phyloP scores from a whole-genome alignment of 2,329 filamentous ascomycete species.

The Alternaria metachromatica region DNA sequence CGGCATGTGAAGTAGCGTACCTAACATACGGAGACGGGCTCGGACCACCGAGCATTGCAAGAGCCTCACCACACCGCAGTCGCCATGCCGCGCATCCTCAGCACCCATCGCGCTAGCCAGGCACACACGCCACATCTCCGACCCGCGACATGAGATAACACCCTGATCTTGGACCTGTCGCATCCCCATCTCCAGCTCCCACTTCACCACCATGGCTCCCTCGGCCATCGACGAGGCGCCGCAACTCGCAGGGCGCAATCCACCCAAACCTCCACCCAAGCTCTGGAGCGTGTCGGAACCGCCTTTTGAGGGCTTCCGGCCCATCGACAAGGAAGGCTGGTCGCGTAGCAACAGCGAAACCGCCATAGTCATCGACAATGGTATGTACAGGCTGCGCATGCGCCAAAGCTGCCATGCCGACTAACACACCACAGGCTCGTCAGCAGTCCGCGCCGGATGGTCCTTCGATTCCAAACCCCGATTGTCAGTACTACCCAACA shows the following conservation, averaged over 20 bases:
- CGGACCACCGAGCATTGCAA: slow-evolving; percentile 27
- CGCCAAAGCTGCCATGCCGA: slow-evolving; percentile 2
- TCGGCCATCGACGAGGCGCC: slow-evolving; percentile 49
- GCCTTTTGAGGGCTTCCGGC: slow-evolving; percentile 66
- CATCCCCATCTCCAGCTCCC: slow-evolving; percentile 1
- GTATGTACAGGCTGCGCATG: slow-evolving; percentile 54
- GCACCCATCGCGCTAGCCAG: slow-evolving; percentile 23
- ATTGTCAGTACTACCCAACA: slow-evolving; percentile 82
- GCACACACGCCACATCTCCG: slow-evolving; percentile 18
- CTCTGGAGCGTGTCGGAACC: slow-evolving; percentile 63
- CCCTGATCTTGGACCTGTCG: slow-evolving; percentile 8
- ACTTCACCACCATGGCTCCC: slow-evolving; percentile 42
- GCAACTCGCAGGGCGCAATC: slow-evolving; percentile 53
- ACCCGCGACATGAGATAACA: slow-evolving; percentile 37
- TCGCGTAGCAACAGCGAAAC: slow-evolving; percentile 67
- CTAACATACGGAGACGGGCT: slow-evolving; percentile 26
- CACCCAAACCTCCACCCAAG: slow-evolving; percentile 61
- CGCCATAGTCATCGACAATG: slow-evolving; percentile 98
- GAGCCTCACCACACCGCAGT: slow-evolving; percentile 25
- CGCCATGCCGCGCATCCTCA: slow-evolving; percentile 23
- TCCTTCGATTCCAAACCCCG: slow-evolving; percentile 87
- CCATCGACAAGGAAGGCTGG: slow-evolving; percentile 71
- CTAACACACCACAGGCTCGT: slow-evolving; percentile 70
- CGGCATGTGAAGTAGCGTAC: not conserved
- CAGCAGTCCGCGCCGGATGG: slow-evolving; percentile 90